Percentiles rank a stretch among this genome's conserved stretches.
Evolutionary conservation across 2,329 filamentous ascomycete species (phyloP).

Genomic region (Pseudogymnoascus sp.): DNA sequence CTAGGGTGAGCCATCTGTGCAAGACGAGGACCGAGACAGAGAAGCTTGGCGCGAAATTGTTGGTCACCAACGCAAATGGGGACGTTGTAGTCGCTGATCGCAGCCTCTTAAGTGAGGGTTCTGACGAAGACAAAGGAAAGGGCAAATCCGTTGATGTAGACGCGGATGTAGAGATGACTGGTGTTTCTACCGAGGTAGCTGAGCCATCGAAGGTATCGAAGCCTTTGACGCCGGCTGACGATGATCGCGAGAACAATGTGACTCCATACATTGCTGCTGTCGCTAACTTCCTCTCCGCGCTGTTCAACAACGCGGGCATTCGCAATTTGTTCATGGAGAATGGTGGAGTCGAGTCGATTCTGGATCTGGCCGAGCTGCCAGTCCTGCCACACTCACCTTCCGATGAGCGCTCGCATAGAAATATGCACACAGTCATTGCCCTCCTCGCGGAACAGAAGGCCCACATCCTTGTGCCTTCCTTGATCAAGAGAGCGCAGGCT

Average conservation of each 20-base stretch:
- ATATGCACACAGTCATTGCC: constrained; percentile 66
- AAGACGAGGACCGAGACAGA: constrained; percentile 59
- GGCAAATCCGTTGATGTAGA: constrained; percentile 34
- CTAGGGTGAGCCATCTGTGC: constrained; percentile 68
- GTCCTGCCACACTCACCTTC: constrained; percentile 70
- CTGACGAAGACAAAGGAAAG: constrained; percentile 35
- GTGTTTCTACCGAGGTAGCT: constrained; percentile 33
- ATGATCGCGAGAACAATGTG: constrained; percentile 21
- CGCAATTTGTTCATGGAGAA: constrained; percentile 59
- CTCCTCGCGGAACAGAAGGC: constrained; percentile 74
- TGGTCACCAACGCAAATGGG: constrained; percentile 52
- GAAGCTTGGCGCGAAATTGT: constrained; percentile 73
- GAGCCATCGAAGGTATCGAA: constrained; percentile 18
- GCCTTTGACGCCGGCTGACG: constrained; percentile 14
- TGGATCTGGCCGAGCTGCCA: constrained; percentile 77
- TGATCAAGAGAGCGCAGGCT: constrained; percentile 66
- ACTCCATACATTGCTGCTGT: constrained; percentile 62
- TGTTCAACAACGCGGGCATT: constrained; percentile 26
- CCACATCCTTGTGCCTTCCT: constrained; percentile 70
- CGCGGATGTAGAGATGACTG: constrained; percentile 60
- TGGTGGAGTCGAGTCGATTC: constrained; percentile 73
- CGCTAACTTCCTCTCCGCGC: constrained; percentile 60
- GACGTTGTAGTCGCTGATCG: constrained; percentile 51
- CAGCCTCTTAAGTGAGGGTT: constrained; percentile 21
- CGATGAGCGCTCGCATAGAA: constrained; percentile 58